Evolutionary conservation across 257 asterid species (phyloP).

Genomic region (Nicotiana tomentosiformis): DNA sequence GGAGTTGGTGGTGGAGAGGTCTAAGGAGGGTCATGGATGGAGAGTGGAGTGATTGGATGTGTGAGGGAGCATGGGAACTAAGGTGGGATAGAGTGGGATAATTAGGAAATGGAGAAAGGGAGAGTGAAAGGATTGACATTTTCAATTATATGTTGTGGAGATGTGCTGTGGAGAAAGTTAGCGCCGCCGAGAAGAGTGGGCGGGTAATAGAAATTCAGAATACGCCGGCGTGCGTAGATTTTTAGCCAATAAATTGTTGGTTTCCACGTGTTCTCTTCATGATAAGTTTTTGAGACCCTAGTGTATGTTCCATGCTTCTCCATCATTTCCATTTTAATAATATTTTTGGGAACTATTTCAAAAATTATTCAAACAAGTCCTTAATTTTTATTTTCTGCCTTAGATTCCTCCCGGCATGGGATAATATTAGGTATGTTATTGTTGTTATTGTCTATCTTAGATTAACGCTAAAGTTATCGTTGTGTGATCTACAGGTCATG

Average conservation of each 20-base stretch:
- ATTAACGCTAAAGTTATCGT: too few relatives aligned
- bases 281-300: conserved; percentile 12
- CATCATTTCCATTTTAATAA: not conserved
- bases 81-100: conserved; percentile 25
- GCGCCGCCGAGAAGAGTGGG: conserved; percentile 46
- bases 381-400: too few relatives aligned
- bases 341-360: too few relatives aligned
- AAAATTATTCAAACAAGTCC: too few relatives aligned
- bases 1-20: conserved; percentile 35
- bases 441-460: too few relatives aligned
- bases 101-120: conserved; percentile 23
- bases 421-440: too few relatives aligned
- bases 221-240: not conserved
- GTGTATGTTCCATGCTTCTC: not conserved
- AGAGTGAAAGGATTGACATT: conserved; percentile 36
- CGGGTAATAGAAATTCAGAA: not conserved
- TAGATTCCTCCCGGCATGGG: too few relatives aligned
- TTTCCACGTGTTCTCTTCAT: conserved; percentile 27
- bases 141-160: not conserved
- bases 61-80: conserved; percentile 45
- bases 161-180: conserved; percentile 32
- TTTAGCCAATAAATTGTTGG: conserved; percentile 2
- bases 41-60: conserved; percentile 29
- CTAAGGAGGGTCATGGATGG: conserved; percentile 53
- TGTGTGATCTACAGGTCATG: too few relatives aligned